Evolutionary conservation across 176 grass and related monocot species (phyloP), one percentile per base, ranked within the genome.

Genomic region (Bonia amplexicaulis): DNA sequence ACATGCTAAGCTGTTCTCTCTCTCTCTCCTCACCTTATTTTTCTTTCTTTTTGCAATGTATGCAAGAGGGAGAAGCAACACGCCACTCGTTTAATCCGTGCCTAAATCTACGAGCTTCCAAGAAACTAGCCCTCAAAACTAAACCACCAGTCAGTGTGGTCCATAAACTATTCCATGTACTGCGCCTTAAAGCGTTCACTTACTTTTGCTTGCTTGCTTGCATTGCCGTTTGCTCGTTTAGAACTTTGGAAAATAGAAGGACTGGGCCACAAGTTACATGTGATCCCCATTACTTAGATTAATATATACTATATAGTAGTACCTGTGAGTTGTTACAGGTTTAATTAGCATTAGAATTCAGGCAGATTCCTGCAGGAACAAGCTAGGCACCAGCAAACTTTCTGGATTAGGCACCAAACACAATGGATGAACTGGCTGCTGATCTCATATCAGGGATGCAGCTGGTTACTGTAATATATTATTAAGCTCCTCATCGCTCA

Each of bases 51-150:
- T 37, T 0, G 35, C 35, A 37, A 37, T 37, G 35, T 7, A 17
- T 8, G 16, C 52, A 19, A 54, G n/a, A 78, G 46, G 40, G 41
- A 47, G 26, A 47, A 33, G 83, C 39, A 10, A 9, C 49, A 23
- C 51, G 61, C 52, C 77, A 44, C 64, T 23, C 25, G 62, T 82
- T 58, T 19, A n/a, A 52, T 27, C 7, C 72, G 86, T 88, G 86
- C 49, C 17, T 44, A 17, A 70, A 77, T 51, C 35, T 22, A 41
- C 62, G 42, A 25, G 52, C 52, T 70, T 78, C 84, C 66, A 63
- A 19, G 15, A 42, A 52, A 29, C 9, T 42, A 77, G 54, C 8
- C 78, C 22, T n/a, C 51, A 40, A 10, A 76, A 6, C 48, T 35
- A 22, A 20, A 53, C 48, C 6, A 74, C 47, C 48, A 74, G 40